Percentiles rank a stretch among this genome's conserved stretches.
These are phyloP conservation scores for Quercus lobata DNA, from an alignment of 331 rosid genomes.

Conservation along the genomic window DNA sequence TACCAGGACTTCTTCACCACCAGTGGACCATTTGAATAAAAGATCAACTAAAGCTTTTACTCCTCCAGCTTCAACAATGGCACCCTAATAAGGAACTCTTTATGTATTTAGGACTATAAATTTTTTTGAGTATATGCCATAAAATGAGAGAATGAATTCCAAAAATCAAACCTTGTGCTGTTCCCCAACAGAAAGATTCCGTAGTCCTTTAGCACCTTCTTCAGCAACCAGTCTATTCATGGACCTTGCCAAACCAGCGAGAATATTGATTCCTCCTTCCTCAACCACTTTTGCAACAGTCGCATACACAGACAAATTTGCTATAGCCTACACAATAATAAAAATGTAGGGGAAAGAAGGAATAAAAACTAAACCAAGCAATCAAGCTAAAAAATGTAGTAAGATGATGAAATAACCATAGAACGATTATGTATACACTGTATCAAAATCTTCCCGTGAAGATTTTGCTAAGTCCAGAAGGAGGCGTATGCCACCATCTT, in stretches of 20 bases:
- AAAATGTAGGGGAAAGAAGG: constrained; percentile 2
- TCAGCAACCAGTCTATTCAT: constrained; percentile 95
- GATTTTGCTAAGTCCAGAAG: constrained; percentile 89
- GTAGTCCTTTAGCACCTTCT: constrained; percentile 98
- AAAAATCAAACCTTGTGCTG: constrained; percentile 79
- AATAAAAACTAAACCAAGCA: background rate
- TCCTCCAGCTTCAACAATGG: constrained; percentile 98
- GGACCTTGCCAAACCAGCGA: constrained; percentile 96
- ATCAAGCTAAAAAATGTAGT: background rate
- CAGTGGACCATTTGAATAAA: constrained; percentile 95
- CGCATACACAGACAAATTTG: constrained; percentile 95
- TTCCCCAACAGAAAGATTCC: constrained; percentile 97
- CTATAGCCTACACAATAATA: constrained; percentile 70
- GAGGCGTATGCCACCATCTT: constrained; percentile 90
- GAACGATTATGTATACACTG: background rate
- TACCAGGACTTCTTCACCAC: constrained; percentile 96
- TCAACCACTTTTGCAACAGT: constrained; percentile 97
- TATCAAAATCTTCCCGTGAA: constrained; percentile 66
- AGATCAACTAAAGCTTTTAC: constrained; percentile 95
- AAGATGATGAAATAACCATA: constrained; percentile 2
- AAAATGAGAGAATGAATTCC: constrained; percentile 3
- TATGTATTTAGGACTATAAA: constrained; percentile 20
- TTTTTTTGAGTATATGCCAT: constrained; percentile 8
- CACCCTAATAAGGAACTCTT: constrained; percentile 54
- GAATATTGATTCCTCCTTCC: constrained; percentile 94